A percentile compares a stretch with the other conserved stretches of the same genome.
These are phyloP conservation scores for Hypoxylon intermedium DNA, from an alignment of 495 filamentous ascomycete species.

Conservation along the genomic window DNA sequence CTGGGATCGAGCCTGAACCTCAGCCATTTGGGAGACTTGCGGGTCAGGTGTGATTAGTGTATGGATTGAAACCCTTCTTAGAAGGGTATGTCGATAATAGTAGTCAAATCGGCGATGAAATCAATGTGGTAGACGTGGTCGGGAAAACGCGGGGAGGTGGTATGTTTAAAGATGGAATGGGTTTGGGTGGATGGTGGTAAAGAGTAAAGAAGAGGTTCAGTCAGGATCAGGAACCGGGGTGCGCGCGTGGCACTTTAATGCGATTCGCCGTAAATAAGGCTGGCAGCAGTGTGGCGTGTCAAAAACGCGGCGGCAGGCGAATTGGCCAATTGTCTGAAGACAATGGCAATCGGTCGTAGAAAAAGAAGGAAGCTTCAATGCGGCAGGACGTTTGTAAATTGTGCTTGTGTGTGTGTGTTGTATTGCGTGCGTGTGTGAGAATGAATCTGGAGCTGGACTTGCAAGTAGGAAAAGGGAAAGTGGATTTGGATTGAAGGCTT, in stretches of 20 bases:
- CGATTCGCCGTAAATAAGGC: slow-evolving; percentile 20
- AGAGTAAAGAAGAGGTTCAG: slow-evolving; percentile 7
- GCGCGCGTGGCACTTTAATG: slow-evolving; percentile 31
- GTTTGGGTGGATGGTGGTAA: slow-evolving; percentile 39
- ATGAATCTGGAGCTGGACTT: slow-evolving; percentile 27
- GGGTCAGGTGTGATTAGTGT: slow-evolving; percentile 38
- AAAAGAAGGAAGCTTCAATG: slow-evolving; percentile 27
- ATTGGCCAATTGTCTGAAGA: slow-evolving; percentile 44
- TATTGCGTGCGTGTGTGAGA: slow-evolving; percentile 24
- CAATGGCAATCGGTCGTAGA: slow-evolving; percentile 37
- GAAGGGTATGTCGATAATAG: slow-evolving; percentile 49
- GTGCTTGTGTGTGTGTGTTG: slow-evolving; percentile 1
- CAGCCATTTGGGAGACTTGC: slow-evolving; percentile 75
- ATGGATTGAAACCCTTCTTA: slow-evolving; percentile 53
- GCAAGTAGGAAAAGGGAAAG: slow-evolving; percentile 28
- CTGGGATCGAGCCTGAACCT: slow-evolving; percentile 79
- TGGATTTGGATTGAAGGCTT: slow-evolving; percentile 32
- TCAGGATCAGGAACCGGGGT: slow-evolving; percentile 8
- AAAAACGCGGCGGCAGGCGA: slow-evolving; percentile 31
- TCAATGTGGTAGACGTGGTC: slow-evolving; percentile 40
- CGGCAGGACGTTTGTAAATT: slow-evolving; percentile 2
- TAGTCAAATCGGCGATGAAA: slow-evolving; percentile 42
- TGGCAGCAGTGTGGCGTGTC: slow-evolving; percentile 25
- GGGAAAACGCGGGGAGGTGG: slow-evolving; percentile 33
- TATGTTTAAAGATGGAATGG: slow-evolving; percentile 40